Conservation (phyloP, 2,329 filamentous ascomycete species). For the Apiospora rasikravindrae region DNA sequence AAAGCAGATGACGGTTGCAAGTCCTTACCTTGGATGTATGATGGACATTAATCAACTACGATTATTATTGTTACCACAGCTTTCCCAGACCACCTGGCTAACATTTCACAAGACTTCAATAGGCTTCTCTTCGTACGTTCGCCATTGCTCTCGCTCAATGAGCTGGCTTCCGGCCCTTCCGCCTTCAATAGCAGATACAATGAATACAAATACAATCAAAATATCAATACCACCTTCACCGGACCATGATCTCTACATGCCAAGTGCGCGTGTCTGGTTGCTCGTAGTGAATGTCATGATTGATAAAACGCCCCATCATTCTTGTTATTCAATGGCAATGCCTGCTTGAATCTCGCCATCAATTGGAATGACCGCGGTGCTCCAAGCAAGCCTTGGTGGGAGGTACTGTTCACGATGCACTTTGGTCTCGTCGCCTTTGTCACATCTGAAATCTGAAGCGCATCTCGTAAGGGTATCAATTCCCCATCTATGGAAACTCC, state of each 20-base stretch:
- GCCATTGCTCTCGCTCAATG: not conserved
- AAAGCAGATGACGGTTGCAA: constrained; percentile 69
- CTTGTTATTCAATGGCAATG: no score
- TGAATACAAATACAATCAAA: not conserved
- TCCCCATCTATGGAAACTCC: constrained; percentile 7
- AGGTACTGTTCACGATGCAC: no score
- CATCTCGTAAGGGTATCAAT: not conserved
- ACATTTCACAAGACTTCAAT: constrained; percentile 22
- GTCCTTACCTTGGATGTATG: constrained; percentile 79
- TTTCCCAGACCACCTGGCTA: constrained; percentile 21
- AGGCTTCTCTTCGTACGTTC: not conserved
- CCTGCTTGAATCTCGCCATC: no score
- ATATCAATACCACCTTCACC: not conserved
- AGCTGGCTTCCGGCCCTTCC: not conserved
- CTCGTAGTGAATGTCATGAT: no score
- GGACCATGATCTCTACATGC: no score
- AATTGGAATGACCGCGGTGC: no score
- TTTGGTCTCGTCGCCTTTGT: not conserved
- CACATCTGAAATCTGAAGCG: not conserved
- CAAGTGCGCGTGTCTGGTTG: not conserved
- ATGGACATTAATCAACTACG: constrained; percentile 38
- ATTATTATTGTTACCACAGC: constrained; percentile 20
- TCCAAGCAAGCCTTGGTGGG: no score
- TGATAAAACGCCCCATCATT: no score
- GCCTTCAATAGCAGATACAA: not conserved